These are phyloP conservation scores for Penicillium longicatenatum DNA, from an alignment of 495 filamentous ascomycete genomes.

Conservation along the genomic window DNA sequence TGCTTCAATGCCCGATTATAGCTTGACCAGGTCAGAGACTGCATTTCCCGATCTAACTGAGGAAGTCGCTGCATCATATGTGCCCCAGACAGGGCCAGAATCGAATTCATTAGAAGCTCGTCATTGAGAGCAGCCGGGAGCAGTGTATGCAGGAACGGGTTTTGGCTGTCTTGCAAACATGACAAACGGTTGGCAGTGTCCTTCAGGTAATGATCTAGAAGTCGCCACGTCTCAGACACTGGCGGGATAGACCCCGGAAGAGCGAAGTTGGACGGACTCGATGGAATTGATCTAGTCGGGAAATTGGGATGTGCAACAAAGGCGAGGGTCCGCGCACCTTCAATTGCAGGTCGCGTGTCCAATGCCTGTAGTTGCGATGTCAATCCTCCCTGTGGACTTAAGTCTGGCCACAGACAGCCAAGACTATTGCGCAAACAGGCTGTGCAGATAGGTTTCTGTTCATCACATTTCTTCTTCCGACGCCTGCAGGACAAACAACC, in stretches of 20 bases:
- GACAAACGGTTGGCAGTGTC: slow-evolving; percentile 18
- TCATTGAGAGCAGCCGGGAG: slow-evolving; percentile 20
- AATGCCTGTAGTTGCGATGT: slow-evolving; percentile 8
- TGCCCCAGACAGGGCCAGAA: slow-evolving; percentile 18
- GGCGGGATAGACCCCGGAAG: slow-evolving; percentile 12
- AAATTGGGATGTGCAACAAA: slow-evolving; percentile 9
- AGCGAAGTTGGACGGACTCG: slow-evolving; percentile 8
- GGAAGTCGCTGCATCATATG: slow-evolving; percentile 22
- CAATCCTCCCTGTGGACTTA: not conserved
- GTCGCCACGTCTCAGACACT: slow-evolving; percentile 16
- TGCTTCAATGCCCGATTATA: slow-evolving; percentile 20
- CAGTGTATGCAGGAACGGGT: slow-evolving; percentile 23
- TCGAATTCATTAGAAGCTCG: slow-evolving; percentile 24
- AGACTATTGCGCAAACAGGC: slow-evolving; percentile 25
- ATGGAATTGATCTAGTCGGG: slow-evolving; percentile 12
- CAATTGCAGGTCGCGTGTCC: not conserved
- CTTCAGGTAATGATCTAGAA: slow-evolving; percentile 22
- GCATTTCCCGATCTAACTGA: slow-evolving; percentile 7
- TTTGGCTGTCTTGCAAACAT: slow-evolving; percentile 19
- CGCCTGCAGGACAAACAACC: slow-evolving; percentile 23
- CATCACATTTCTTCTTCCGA: slow-evolving; percentile 27
- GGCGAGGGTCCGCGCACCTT: slow-evolving; percentile 15
- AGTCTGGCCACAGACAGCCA: slow-evolving; percentile 19
- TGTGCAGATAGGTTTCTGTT: slow-evolving; percentile 21
- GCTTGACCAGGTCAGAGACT: slow-evolving; percentile 17